phyloP scores from a whole-genome alignment of 148 eudicot genomes.

The Nepenthes gracilis region DNA sequence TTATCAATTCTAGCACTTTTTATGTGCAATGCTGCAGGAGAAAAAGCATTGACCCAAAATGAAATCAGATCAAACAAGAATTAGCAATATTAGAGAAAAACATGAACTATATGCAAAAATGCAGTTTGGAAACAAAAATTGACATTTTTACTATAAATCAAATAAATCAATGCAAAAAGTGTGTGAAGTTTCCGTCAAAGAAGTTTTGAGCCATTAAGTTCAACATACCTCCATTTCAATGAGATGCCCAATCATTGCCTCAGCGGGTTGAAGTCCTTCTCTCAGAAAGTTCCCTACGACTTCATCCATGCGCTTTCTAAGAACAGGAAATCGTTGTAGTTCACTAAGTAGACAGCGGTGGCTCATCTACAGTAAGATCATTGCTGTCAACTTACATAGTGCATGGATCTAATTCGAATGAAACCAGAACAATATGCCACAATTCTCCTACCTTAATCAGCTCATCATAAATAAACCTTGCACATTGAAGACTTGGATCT shows the following conservation, averaged over 20 bases:
- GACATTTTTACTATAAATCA: too few species aligned
- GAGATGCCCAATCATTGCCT: slow-evolving; percentile 64
- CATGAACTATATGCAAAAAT: too few species aligned
- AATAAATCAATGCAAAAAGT: too few species aligned
- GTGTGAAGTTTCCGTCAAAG: too few species aligned
- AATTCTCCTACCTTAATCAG: slow-evolving; percentile 35
- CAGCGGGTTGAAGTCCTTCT: slow-evolving; percentile 62
- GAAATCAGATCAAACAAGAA: too few species aligned
- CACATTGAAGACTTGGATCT: slow-evolving; percentile 80
- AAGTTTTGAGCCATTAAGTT: not conserved
- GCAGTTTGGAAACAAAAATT: too few species aligned
- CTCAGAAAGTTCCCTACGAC: slow-evolving; percentile 50
- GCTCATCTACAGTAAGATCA: slow-evolving; percentile 43
- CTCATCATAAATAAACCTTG: slow-evolving; percentile 68
- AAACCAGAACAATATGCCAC: not conserved
- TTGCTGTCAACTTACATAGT: not conserved
- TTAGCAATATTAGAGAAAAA: too few species aligned
- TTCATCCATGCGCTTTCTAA: slow-evolving; percentile 69
- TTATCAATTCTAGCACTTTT: too few species aligned
- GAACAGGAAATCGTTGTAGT: slow-evolving; percentile 52
- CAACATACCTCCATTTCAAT: slow-evolving; percentile 37
- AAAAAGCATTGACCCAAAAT: too few species aligned
- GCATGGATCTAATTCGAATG: not conserved
- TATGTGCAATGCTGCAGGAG: too few species aligned
- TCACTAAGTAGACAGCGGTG: slow-evolving; percentile 63